Evolutionary conservation across 176 grass and related monocot species (phyloP).

Genomic region (Melocanna baccifera): DNA sequence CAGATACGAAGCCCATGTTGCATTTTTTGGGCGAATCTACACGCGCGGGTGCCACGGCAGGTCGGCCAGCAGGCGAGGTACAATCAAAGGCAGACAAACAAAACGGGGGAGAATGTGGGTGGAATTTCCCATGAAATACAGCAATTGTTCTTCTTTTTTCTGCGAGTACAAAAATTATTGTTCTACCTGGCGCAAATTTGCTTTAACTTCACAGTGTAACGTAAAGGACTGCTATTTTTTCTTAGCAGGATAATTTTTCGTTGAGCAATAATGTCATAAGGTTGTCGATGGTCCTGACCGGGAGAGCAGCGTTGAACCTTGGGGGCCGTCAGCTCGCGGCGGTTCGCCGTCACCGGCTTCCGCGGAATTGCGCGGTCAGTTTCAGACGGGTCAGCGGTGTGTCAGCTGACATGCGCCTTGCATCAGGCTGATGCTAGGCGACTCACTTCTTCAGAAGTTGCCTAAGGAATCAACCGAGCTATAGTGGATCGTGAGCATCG

Average conservation of each 20-base stretch:
- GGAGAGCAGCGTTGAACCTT: not conserved
- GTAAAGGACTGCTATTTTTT: too few species aligned
- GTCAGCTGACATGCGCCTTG: slow-evolving; percentile 9
- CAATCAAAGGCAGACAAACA: too few species aligned
- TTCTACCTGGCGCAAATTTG: too few species aligned
- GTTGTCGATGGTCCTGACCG: not conserved
- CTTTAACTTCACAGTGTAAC: too few species aligned
- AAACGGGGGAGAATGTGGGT: too few species aligned
- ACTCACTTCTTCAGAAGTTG: not conserved
- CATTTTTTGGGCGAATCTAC: too few species aligned
- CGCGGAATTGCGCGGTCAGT: not conserved
- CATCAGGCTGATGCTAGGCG: slow-evolving; percentile 30
- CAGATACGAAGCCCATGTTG: too few species aligned
- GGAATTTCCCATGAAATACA: not conserved
- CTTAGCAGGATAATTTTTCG: too few species aligned
- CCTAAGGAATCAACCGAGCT: not conserved
- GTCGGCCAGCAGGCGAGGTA: too few species aligned
- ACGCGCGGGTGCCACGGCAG: not conserved
- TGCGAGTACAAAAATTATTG: too few species aligned
- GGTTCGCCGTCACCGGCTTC: not conserved
- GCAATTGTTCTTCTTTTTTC: too few species aligned
- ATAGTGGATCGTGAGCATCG: not conserved
- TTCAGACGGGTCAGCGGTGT: not conserved
- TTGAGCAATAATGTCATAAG: too few species aligned
- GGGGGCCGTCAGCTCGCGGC: not conserved